These are phyloP conservation scores for Cyclotella baltica DNA, from an alignment of 108 stramenopile species.

Conservation along the genomic window DNA sequence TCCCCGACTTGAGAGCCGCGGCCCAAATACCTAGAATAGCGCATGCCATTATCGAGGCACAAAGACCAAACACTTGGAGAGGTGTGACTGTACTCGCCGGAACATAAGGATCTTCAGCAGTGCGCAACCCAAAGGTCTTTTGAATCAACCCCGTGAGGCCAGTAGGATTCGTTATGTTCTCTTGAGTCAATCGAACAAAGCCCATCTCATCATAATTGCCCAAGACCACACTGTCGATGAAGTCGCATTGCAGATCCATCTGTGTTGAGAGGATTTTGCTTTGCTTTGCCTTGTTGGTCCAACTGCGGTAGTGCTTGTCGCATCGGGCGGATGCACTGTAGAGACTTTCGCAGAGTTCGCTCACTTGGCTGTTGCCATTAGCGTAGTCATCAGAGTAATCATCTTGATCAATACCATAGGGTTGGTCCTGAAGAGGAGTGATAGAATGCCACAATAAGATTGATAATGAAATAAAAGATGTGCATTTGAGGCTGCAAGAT, in stretches of 20 bases:
- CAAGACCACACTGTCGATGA: slow-evolving; percentile 69
- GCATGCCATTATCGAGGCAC: slow-evolving; percentile 20
- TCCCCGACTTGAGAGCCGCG: slow-evolving; percentile 15
- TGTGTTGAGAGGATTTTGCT: slow-evolving; percentile 31
- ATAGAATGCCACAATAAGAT: background rate
- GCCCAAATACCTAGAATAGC: slow-evolving; percentile 27
- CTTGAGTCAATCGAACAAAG: slow-evolving; percentile 41
- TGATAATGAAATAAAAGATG: background rate
- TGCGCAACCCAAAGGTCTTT: background rate
- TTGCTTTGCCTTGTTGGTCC: slow-evolving; percentile 46
- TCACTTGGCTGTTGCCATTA: slow-evolving; percentile 40
- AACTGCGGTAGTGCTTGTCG: slow-evolving; percentile 61
- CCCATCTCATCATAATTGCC: slow-evolving; percentile 79
- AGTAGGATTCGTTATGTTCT: background rate
- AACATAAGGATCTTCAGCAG: slow-evolving; percentile 10
- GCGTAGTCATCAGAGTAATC: slow-evolving; percentile 22
- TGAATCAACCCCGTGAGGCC: background rate
- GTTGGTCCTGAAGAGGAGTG: background rate
- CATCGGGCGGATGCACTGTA: slow-evolving; percentile 76
- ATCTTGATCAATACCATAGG: background rate
- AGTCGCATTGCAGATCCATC: slow-evolving; percentile 63
- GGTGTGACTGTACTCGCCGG: slow-evolving; percentile 9
- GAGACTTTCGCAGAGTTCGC: slow-evolving; percentile 66
- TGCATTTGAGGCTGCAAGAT: background rate
- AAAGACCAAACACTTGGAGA: slow-evolving; percentile 31